phyloP scores from a whole-genome alignment of 352 stramenopile genomes.

The Pythium insidiosum region DNA sequence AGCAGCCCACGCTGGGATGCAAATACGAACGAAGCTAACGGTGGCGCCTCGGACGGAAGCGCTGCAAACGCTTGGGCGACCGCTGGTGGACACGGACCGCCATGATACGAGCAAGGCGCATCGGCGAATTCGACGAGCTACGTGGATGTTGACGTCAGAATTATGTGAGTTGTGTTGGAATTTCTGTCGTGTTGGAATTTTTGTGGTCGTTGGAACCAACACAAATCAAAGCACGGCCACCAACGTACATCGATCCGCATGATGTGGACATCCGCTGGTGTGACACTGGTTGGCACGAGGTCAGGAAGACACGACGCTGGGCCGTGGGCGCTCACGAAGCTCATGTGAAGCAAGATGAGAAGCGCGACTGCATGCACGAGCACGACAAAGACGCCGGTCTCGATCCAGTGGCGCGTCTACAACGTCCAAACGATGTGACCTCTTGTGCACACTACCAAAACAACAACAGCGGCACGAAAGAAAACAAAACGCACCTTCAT shows the following conservation, averaged over 20 bases:
- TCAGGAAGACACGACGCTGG: slow-evolving; percentile 23
- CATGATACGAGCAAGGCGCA: too few relatives aligned
- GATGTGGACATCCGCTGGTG: neutral
- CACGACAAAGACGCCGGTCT: slow-evolving; percentile 52
- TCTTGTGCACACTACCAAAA: too few relatives aligned
- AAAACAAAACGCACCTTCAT: neutral
- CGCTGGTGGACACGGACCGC: too few relatives aligned
- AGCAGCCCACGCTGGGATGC: slow-evolving; percentile 58
- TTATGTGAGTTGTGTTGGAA: too few relatives aligned
- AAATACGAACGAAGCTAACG: slow-evolving; percentile 46
- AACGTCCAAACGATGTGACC: too few relatives aligned
- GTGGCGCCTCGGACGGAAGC: neutral
- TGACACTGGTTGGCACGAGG: slow-evolving; percentile 11
- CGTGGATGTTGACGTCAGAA: too few relatives aligned
- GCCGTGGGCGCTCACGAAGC: slow-evolving; percentile 26
- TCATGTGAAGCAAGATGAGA: slow-evolving; percentile 39
- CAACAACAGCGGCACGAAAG: too few relatives aligned
- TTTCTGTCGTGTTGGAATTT: too few relatives aligned
- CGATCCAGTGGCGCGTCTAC: slow-evolving; percentile 28
- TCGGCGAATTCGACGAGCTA: too few relatives aligned
- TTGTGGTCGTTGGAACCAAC: too few relatives aligned
- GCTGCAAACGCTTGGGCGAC: too few relatives aligned
- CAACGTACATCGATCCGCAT: neutral
- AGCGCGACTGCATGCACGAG: slow-evolving; percentile 41
- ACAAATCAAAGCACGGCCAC: too few relatives aligned